phyloP scores from a whole-genome alignment of 306 rosid genomes.

The Malus orientalis region DNA sequence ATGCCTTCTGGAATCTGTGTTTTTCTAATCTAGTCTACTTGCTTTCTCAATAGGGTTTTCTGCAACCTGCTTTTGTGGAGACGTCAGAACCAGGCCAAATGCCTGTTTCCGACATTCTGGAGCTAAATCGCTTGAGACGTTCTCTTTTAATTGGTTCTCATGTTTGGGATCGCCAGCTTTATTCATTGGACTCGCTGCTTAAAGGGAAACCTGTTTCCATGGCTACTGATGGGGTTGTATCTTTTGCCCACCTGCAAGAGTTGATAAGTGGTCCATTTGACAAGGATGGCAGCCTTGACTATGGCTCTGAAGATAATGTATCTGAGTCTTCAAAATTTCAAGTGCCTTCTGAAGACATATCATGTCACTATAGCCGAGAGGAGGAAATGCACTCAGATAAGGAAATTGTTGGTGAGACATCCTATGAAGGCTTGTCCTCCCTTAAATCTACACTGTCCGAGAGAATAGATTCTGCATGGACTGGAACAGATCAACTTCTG shows the following conservation, averaged over 20 bases:
- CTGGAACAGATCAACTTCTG: slow-evolving; percentile 59
- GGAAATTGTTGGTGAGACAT: slow-evolving; percentile 22
- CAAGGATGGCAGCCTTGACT: slow-evolving; percentile 31
- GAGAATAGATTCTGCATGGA: slow-evolving; percentile 93
- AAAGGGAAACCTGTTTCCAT: slow-evolving; percentile 33
- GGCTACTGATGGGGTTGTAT: slow-evolving; percentile 32
- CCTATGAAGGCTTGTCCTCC: slow-evolving; percentile 24
- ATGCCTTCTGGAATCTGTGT: not conserved
- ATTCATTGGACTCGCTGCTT: slow-evolving; percentile 56
- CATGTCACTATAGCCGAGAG: slow-evolving; percentile 22
- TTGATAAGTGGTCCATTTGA: slow-evolving; percentile 30
- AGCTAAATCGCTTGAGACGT: slow-evolving; percentile 69
- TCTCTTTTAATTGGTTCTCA: slow-evolving; percentile 73
- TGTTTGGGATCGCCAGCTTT: slow-evolving; percentile 83
- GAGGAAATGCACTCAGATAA: slow-evolving; percentile 41
- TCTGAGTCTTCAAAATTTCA: slow-evolving; percentile 28
- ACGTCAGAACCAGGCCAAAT: slow-evolving; percentile 32
- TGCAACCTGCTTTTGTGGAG: slow-evolving; percentile 46
- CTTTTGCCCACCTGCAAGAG: slow-evolving; percentile 29
- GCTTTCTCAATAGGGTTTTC: slow-evolving; percentile 38
- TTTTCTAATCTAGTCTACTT: slow-evolving; percentile 13
- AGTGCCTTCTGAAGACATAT: slow-evolving; percentile 31
- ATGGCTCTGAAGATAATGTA: slow-evolving; percentile 22
- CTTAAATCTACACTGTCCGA: slow-evolving; percentile 77
- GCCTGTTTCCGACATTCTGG: slow-evolving; percentile 55